Evolutionary conservation across 2,329 filamentous ascomycete species (phyloP), one percentile per base, ranked within the genome.

Genomic region (Grosmannia huntii): DNA sequence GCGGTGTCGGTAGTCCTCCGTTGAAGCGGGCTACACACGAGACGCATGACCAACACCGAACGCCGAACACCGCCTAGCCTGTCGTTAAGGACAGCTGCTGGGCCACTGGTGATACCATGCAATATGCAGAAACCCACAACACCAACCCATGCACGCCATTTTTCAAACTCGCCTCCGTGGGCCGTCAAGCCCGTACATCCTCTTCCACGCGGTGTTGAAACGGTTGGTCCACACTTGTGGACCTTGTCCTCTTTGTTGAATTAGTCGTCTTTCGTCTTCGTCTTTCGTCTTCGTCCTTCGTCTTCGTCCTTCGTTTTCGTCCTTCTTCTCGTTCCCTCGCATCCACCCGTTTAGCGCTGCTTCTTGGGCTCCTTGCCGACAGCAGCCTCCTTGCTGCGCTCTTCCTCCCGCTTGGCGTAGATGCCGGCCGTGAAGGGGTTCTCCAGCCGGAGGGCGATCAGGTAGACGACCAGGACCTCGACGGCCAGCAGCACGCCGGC

Each of bases 371-470:
- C 65, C 62, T 67, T 33, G 23, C 60, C 62, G 14, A 9, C 36
- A 2, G 41, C 36, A 9, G 41, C n/a, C 41, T 11, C 7, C 46
- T 5, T 49, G n/a, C 56, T 38, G 36, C 66, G 69, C 53, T 70
- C 74, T 33, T 76, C 78, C 62, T 90, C 87, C 61, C 89, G 80
- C 83, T 94, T 95, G 64, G 86, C 87, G 71, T 97, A 99, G 68
- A 99, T 99, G 64, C 81, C 88, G 3, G 84, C 83, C 7, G 94
- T 99, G 73, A 97, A 99, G 5, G 92, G 92, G 72, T 97, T 92
- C 77, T 97, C 92, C 74, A 84, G 96, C 66, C 77, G 77, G 68
- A 96, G 77, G 12, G 92, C 92, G 62, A 96, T 73, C 68, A 84
- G 76, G 72, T 97, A 97, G 59, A 90, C 82, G 28, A 86, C 67